Conservation (phyloP, 2,329 filamentous ascomycete genomes). For the Exophiala dermatitidis region DNA sequence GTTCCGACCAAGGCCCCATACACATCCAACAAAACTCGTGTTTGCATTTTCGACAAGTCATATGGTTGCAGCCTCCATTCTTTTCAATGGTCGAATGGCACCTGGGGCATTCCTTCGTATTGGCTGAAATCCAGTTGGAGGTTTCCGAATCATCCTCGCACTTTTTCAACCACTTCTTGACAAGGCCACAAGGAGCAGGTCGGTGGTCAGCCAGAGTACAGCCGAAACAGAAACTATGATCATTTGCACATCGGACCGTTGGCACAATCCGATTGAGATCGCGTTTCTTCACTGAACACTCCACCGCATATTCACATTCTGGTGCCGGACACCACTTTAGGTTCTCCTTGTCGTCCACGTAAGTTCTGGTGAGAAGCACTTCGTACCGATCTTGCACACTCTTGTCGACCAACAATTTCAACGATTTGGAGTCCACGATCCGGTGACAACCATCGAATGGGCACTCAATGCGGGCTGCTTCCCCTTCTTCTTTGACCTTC, state of each 20-base stretch:
- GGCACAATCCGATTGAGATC: slow-evolving; percentile 80
- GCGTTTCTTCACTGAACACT: slow-evolving; percentile 81
- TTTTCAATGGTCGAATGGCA: slow-evolving; percentile 98
- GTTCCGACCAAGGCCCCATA: slow-evolving; percentile 97
- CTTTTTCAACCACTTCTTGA: slow-evolving; percentile 96
- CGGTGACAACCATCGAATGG: slow-evolving; percentile 79
- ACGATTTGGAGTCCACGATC: slow-evolving; percentile 82
- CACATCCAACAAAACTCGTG: slow-evolving; percentile 99
- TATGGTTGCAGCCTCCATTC: slow-evolving; percentile 96
- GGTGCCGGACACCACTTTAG: slow-evolving; percentile 97
- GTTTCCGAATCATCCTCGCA: slow-evolving; percentile 98
- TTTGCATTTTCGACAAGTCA: slow-evolving; percentile 93
- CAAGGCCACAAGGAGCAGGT: slow-evolving; percentile 80
- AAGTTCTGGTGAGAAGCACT: slow-evolving; percentile 81
- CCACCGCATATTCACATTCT: slow-evolving; percentile 89
- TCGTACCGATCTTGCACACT: slow-evolving; percentile 63
- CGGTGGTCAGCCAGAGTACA: slow-evolving; percentile 87
- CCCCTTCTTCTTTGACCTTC: slow-evolving; percentile 92
- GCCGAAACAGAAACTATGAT: slow-evolving; percentile 88
- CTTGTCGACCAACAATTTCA: slow-evolving; percentile 63
- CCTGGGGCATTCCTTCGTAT: slow-evolving; percentile 95
- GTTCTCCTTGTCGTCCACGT: slow-evolving; percentile 92
- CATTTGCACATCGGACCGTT: slow-evolving; percentile 78
- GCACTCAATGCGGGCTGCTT: slow-evolving; percentile 90
- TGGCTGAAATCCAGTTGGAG: slow-evolving; percentile 98